These are phyloP conservation scores for Iris macrosiphon DNA, from an alignment of 106 monocot species.

Conservation along the genomic window DNA sequence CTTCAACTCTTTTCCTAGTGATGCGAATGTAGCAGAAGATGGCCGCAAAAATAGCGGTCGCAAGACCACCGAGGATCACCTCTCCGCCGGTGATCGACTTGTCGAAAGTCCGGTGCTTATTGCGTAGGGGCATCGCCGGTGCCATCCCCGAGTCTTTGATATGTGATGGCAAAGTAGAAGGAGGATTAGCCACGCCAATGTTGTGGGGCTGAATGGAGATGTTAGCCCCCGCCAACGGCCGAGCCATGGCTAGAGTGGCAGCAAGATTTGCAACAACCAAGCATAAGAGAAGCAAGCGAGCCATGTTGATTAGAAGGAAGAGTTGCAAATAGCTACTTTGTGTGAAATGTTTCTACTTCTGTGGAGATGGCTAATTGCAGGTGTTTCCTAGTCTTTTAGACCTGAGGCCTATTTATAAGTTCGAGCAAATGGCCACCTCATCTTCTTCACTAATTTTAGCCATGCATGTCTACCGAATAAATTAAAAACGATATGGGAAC, in stretches of 20 bases:
- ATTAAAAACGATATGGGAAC: constrained; percentile 11
- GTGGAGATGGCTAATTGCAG: background rate
- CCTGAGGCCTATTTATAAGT: too few species aligned
- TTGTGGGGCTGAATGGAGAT: too few species aligned
- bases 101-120: constrained; percentile 21
- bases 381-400: too few species aligned
- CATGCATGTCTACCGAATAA: background rate
- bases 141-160: background rate
- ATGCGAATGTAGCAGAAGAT: constrained; percentile 47
- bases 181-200: constrained; percentile 10
- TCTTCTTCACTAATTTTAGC: background rate
- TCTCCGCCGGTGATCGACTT: constrained; percentile 41
- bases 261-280: constrained; percentile 12
- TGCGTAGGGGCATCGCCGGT: constrained; percentile 8
- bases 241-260: constrained; percentile 18
- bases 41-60: constrained; percentile 29
- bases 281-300: constrained; percentile 22
- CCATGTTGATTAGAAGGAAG: constrained; percentile 1
- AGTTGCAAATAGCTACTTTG: background rate
- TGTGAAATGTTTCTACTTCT: background rate
- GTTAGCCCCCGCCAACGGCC: constrained; percentile 14
- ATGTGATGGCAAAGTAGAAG: constrained; percentile 4
- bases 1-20: constrained; percentile 26
- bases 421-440: background rate
- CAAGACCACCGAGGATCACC: constrained; percentile 37